These are phyloP conservation scores for Solanum lignicaule DNA, from an alignment of 257 asterid species.

Conservation along the genomic window DNA sequence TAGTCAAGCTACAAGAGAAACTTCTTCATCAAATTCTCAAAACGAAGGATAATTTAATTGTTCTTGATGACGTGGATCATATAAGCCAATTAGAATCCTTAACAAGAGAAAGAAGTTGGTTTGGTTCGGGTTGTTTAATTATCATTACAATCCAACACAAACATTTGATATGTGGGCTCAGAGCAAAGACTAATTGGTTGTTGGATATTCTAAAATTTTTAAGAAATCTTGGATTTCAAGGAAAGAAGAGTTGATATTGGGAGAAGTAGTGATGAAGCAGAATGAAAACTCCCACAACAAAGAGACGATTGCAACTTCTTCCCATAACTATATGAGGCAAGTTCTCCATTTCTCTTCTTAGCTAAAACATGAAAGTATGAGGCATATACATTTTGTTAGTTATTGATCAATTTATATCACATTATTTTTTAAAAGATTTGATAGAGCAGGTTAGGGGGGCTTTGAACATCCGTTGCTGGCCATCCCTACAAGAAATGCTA, in stretches of 20 bases:
- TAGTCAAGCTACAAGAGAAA: background rate
- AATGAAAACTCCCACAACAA: background rate
- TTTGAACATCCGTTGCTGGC: background rate
- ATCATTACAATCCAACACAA: background rate
- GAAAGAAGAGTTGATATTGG: background rate
- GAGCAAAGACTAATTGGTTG: background rate
- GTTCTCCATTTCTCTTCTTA: background rate
- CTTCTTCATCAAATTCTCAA: background rate
- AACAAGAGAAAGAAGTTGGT: background rate
- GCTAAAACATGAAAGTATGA: background rate
- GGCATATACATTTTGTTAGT: background rate
- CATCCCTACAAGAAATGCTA: background rate
- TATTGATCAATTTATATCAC: background rate
- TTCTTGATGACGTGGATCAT: background rate
- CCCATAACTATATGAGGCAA: background rate
- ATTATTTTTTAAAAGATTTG: background rate
- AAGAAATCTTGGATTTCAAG: background rate
- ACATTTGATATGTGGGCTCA: background rate
- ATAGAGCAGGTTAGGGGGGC: background rate
- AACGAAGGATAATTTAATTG: background rate
- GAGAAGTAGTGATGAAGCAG: background rate
- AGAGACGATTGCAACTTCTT: background rate
- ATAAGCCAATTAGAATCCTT: background rate
- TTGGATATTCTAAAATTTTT: background rate
- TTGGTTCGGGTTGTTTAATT: background rate